Evolutionary conservation across 2,329 filamentous ascomycete genomes (phyloP).

Genomic region (Fusarium sp.): DNA sequence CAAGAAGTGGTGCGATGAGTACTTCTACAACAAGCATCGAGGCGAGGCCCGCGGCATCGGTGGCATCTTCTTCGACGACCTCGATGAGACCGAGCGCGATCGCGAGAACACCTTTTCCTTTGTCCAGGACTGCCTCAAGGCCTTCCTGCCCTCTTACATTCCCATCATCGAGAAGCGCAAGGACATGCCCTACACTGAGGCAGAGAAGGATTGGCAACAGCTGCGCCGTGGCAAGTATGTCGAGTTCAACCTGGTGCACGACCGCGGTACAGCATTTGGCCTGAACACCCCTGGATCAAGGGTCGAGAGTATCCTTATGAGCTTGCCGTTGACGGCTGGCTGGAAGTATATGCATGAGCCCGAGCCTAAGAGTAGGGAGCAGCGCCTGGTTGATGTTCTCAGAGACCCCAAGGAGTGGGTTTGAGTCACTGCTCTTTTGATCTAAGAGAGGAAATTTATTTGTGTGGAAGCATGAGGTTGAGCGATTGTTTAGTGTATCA

Average conservation of each 20-base stretch:
- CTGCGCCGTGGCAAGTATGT: slow-evolving; percentile 94
- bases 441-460: background rate
- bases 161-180: slow-evolving; percentile 90
- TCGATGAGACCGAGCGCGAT: slow-evolving; percentile 87
- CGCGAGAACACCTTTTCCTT: slow-evolving; percentile 92
- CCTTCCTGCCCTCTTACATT: slow-evolving; percentile 90
- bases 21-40: slow-evolving; percentile 94
- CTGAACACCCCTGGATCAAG: slow-evolving; percentile 90
- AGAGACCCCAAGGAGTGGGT: slow-evolving; percentile 75
- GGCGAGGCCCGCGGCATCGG: slow-evolving; percentile 87
- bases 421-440: slow-evolving; percentile 46
- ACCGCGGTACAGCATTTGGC: slow-evolving; percentile 93
- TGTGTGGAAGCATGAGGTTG: slow-evolving; percentile 9
- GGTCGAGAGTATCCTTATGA: slow-evolving; percentile 98
- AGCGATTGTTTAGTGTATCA: slow-evolving; percentile 39
- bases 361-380: slow-evolving; percentile 79
- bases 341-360: slow-evolving; percentile 98
- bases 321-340: slow-evolving; percentile 87
- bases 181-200: slow-evolving; percentile 87
- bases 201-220: slow-evolving; percentile 97
- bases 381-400: slow-evolving; percentile 79
- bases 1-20: slow-evolving; percentile 98
- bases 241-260: slow-evolving; percentile 98
- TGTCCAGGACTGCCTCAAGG: slow-evolving; percentile 82
- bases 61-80: slow-evolving; percentile 98